phyloP scores from a whole-genome alignment of 768 basidiomycete genomes.

The Boletus sp. region DNA sequence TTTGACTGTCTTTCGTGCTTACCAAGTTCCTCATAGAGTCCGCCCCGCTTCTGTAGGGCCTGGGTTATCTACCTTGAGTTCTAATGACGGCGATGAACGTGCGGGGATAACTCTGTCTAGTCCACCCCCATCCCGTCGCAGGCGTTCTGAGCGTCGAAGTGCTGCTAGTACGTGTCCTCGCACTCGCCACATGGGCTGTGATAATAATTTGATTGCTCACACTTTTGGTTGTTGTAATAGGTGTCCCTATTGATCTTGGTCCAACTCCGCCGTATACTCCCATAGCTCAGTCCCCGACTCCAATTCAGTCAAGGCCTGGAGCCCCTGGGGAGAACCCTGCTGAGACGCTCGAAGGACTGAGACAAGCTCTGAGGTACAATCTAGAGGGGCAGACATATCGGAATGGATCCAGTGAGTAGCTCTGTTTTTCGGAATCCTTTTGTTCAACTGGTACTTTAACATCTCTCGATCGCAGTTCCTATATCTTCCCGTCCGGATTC shows the following conservation, averaged over 20 bases:
- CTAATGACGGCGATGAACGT: conserved; percentile 1
- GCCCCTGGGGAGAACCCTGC: conserved; percentile 5
- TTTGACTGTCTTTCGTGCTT: conserved; percentile 74
- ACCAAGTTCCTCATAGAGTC: conserved; percentile 33
- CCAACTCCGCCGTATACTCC: conserved; percentile 29
- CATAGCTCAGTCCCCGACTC: background rate
- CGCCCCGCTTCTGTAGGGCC: conserved; percentile 26
- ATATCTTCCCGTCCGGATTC: background rate
- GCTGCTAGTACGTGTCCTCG: background rate
- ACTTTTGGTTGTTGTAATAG: background rate
- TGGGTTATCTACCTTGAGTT: conserved; percentile 6
- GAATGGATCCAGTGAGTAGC: background rate
- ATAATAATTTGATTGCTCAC: background rate
- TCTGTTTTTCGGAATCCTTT: background rate
- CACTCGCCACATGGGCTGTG: background rate
- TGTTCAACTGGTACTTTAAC: background rate
- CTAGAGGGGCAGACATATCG: background rate
- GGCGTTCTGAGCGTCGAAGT: conserved; percentile 2
- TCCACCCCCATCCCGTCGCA: conserved; percentile 1
- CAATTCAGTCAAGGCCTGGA: background rate
- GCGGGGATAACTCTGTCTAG: background rate
- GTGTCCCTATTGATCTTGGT: conserved; percentile 8
- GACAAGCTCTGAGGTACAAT: conserved; percentile 15
- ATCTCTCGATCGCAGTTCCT: background rate
- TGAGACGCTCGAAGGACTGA: conserved; percentile 22